Conservation (phyloP, 2,329 filamentous ascomycete genomes). For the Myriangium duriaei region DNA sequence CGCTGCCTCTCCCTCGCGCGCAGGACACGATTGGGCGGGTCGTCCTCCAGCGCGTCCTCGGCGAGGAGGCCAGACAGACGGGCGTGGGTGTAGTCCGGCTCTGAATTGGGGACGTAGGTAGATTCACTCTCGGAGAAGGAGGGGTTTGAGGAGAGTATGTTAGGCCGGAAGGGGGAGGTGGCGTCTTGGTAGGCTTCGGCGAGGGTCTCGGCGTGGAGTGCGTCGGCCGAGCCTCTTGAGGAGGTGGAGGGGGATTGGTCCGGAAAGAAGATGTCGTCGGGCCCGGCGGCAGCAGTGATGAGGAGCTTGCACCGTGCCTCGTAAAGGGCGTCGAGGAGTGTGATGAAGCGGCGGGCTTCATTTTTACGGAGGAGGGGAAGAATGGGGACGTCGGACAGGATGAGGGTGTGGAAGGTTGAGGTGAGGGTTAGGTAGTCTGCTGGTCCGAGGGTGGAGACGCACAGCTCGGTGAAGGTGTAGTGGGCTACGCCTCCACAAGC, state of each 20-base stretch:
- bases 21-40: conserved; percentile 31
- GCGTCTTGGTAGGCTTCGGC: conserved; percentile 69
- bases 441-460: conserved; percentile 53
- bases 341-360: conserved; percentile 69
- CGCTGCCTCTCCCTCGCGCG: conserved; percentile 16
- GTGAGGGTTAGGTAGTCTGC: conserved; percentile 76
- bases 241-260: conserved; percentile 14
- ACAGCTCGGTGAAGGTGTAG: conserved; percentile 59
- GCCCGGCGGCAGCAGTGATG: conserved; percentile 52
- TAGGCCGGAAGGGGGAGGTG: conserved; percentile 64
- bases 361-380: conserved; percentile 61
- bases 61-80: conserved; percentile 26
- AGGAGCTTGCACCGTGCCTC: conserved; percentile 69
- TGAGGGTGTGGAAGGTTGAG: conserved; percentile 65
- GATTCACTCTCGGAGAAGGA: conserved; percentile 19
- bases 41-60: conserved; percentile 37
- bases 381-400: conserved; percentile 57
- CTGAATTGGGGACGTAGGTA: conserved; percentile 14
- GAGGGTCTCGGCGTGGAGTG: conserved; percentile 52
- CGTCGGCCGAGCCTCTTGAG: conserved; percentile 29
- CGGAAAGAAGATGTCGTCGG: conserved; percentile 69
- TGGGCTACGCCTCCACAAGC: conserved; percentile 45
- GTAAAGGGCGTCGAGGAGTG: conserved; percentile 66
- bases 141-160: conserved; percentile 52
- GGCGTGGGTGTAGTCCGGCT: conserved; percentile 26